Evolutionary conservation across 495 filamentous ascomycete species (phyloP), one percentile per base, ranked within the genome.

Genomic region (Pyrenula aspistea): DNA sequence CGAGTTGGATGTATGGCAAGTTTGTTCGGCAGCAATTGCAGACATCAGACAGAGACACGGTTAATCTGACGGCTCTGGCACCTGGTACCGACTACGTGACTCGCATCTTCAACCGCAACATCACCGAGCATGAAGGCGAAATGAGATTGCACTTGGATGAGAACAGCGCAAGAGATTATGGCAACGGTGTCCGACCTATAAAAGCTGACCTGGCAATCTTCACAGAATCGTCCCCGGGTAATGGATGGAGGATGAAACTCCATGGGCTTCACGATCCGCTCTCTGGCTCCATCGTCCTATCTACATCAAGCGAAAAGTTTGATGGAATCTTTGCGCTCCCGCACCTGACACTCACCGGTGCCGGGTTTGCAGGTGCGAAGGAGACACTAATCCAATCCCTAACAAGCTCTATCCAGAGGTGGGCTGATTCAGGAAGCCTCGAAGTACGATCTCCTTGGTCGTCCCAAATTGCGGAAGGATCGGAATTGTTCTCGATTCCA

Each of bases 251-350:
- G 56, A 76, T 94, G 66, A 77, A 77, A 22, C 68, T 95, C 47
- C 81, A 87, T 62, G 93, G 93, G 20, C 78, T 93, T 2, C 91
- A 96, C 73, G 92, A 88, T 72, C 83, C 84, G 23, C 73, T 79
- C 23, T 77, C 82, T 51, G 93, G 93, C 2, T 76, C 79, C 2
- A 83, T 94, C 49, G 68, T 96, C 15, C 67, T 96, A 54, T 87
- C 83, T 8, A 96, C 93, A 0, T 89, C 91, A 12, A 94, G 88
- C 63, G 87, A 95, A 66, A 96, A 94, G 71, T 96, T 91, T 65
- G 78, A 84, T 21, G 93, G 93, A 42, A 81, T 96, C 25, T 94
- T 95, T 65, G 83, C 85, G 22, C 69, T 97, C 57, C 91, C 93
- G 21, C 89, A 97, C 69, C 80, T 98, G 24, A 73, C 84, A 4